Conservation (phyloP, 768 basidiomycete genomes). For the Tephrocybe sp. region DNA sequence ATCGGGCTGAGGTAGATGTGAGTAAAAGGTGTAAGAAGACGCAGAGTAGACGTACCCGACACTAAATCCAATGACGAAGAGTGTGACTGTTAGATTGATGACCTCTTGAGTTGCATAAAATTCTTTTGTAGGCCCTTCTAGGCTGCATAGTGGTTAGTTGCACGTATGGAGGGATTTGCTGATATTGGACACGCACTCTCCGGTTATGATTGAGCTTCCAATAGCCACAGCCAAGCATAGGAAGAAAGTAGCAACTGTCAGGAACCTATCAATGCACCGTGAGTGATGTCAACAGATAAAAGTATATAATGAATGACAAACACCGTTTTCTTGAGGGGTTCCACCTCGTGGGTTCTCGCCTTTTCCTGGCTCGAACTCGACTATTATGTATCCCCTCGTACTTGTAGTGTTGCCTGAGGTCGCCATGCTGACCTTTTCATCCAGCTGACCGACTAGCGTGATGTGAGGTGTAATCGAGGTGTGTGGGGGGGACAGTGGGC, state of each 20-base stretch:
- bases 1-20: constrained; percentile 31
- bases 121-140: constrained; percentile 31
- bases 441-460: not conserved
- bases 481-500: not conserved
- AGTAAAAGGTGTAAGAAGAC: constrained; percentile 6
- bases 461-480: not conserved
- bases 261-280: too few species aligned
- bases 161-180: not conserved
- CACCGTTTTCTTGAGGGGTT: constrained; percentile 4
- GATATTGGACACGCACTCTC: constrained; percentile 30
- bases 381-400: constrained; percentile 2
- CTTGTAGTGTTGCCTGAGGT: constrained; percentile 2
- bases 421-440: constrained; percentile 1
- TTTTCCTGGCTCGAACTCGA: constrained; percentile 7
- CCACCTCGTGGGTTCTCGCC: constrained; percentile 13
- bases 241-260: constrained; percentile 32
- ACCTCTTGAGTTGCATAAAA: constrained; percentile 35
- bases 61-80: constrained; percentile 43
- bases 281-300: not conserved
- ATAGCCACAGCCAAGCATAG: constrained; percentile 38
- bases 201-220: constrained; percentile 40
- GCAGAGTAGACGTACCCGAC: constrained; percentile 28
- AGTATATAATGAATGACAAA: not conserved
- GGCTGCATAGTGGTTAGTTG: constrained; percentile 16
- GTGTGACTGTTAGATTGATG: constrained; percentile 40